Base-by-base conservation (phyloP, 2,329 filamentous ascomycete species). In the Dryadomyces quercivorus region DNA sequence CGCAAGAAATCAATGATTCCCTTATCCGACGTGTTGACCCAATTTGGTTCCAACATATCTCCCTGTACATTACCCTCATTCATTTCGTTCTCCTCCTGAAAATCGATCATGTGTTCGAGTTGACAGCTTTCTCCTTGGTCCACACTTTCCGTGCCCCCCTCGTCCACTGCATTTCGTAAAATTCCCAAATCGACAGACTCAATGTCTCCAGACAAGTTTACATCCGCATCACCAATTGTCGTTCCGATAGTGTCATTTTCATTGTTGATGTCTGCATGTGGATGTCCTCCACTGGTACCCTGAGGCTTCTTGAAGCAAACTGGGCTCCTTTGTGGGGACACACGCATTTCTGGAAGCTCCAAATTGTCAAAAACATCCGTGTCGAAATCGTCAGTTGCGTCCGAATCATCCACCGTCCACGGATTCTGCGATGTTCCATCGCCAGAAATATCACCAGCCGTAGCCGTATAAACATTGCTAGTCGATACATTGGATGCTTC, bases 1-100 rank as follows among this genome's bases (percentile, higher is more conserved):
- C 63, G 59, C 15, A 66, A 55, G 44, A 64, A 60, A 42, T 66
- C 60, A 38, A 65, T 58, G 50, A 66, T 46, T 8, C 60, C 61
- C 5, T 55, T 55, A 21, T 64, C 59, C 40, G 63, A 60, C 2
- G 57, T 52, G 5, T 53, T 46, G 2, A 64, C 59, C 63, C 62
- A 65, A 13, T 49, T 52, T 4, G 63, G 62, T 50, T 63, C 62
- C 10, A 45, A 21, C 48, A 10, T 16, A 21, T 18, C 12, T 42
- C 38, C 22, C 38, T 18, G 20, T 15, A 13, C 31, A 13, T 38
- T 36, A 18, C 36, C 15, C 34, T 22, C 21, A 26, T 42, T 7
- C 3, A 2, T 5, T 34, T 12, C 22, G 2, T 4, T 22, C 44
- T 46, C 20, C 5, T 13, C 20, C 34, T 36, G 34, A 10, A n/a